Evolutionary conservation across 1,139 yeast species (phyloP).

Genomic region (Blastobotrys illinoisensis): DNA sequence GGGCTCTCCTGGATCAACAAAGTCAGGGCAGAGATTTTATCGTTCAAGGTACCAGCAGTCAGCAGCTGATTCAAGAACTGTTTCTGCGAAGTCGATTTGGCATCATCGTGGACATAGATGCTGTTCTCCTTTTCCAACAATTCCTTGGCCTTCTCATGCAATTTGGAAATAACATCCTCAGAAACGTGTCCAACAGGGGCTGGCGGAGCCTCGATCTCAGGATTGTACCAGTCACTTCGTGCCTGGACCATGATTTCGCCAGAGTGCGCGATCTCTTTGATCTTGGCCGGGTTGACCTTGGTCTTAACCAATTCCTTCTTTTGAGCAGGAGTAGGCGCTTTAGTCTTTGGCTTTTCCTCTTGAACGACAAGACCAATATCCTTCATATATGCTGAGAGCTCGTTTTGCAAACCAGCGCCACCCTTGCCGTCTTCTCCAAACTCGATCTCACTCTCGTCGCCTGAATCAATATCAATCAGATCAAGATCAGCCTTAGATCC

Average conservation of each 20-base stretch:
- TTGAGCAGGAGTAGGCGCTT: slow-evolving; percentile 24
- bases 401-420: slow-evolving; percentile 34
- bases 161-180: slow-evolving; percentile 47
- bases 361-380: slow-evolving; percentile 47
- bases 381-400: slow-evolving; percentile 60
- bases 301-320: slow-evolving; percentile 11
- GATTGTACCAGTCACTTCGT: slow-evolving; percentile 72
- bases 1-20: slow-evolving; percentile 94
- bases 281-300: slow-evolving; percentile 1
- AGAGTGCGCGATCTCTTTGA: slow-evolving; percentile 17
- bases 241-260: slow-evolving; percentile 57
- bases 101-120: slow-evolving; percentile 62
- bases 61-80: slow-evolving; percentile 86
- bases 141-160: slow-evolving; percentile 61
- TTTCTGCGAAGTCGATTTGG: slow-evolving; percentile 76
- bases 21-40: slow-evolving; percentile 92
- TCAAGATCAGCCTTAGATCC: slow-evolving; percentile 64
- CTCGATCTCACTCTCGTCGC: slow-evolving; percentile 44
- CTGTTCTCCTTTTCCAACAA: slow-evolving; percentile 68
- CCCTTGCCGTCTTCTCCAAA: slow-evolving; percentile 18
- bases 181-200: slow-evolving; percentile 37
- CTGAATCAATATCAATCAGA: slow-evolving; percentile 45
- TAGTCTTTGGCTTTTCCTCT: slow-evolving; percentile 25
- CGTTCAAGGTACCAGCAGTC: slow-evolving; percentile 88
- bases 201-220: slow-evolving; percentile 40